phyloP scores from a whole-genome alignment of 345 rosid species.

The Ceriops decandra region DNA sequence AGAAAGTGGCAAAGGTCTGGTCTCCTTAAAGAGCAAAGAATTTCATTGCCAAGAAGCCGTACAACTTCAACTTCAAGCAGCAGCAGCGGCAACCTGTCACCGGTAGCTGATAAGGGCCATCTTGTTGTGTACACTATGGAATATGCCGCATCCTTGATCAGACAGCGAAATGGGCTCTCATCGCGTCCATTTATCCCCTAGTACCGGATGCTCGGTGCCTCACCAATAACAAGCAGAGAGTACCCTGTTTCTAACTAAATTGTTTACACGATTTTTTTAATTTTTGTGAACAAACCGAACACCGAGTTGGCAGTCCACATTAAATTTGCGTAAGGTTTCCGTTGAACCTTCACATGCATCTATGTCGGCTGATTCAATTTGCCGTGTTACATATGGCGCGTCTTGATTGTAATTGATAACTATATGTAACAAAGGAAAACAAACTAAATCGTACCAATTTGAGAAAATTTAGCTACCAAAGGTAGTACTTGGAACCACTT shows the following conservation, averaged over 20 bases:
- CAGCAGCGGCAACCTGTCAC: conserved; percentile 5
- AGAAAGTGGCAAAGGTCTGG: conserved; percentile 36
- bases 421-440: too few relatives aligned
- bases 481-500: too few relatives aligned
- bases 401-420: too few relatives aligned
- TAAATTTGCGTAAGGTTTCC: not conserved
- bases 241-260: not conserved
- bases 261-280: too few relatives aligned
- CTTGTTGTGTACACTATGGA: conserved; percentile 36
- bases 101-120: conserved; percentile 26
- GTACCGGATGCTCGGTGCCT: conserved; percentile 10
- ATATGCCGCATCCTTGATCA: conserved; percentile 19
- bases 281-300: not conserved
- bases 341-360: too few relatives aligned
- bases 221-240: not conserved
- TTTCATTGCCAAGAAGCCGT: conserved; percentile 9
- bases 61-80: not conserved
- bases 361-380: too few relatives aligned
- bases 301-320: not conserved
- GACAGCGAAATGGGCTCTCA: conserved; percentile 15
- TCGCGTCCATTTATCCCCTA: conserved; percentile 1
- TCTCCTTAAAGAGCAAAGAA: conserved; percentile 26
- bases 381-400: too few relatives aligned
- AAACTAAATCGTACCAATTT: too few relatives aligned
- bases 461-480: too few relatives aligned